Conservation (phyloP, 495 filamentous ascomycete genomes). For the Xylaria longipes region DNA sequence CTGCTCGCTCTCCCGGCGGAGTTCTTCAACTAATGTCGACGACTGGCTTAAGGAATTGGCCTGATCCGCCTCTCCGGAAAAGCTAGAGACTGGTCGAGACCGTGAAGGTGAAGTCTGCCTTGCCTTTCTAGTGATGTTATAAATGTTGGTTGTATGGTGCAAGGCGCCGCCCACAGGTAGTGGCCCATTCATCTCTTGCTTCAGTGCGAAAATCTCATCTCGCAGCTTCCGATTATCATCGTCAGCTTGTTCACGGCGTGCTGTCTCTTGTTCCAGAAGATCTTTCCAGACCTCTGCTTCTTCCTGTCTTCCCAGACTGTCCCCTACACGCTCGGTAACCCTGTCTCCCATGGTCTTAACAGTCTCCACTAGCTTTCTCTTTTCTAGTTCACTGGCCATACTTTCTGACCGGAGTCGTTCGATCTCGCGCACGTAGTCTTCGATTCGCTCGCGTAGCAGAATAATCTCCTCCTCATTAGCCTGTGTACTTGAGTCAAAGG, state of each 20-base stretch:
- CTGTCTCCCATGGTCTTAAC: slow-evolving; percentile 74
- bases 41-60: slow-evolving; percentile 62
- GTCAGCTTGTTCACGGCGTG: slow-evolving; percentile 86
- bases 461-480: slow-evolving; percentile 84
- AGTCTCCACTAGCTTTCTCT: slow-evolving; percentile 79
- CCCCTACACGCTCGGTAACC: slow-evolving; percentile 60
- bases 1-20: slow-evolving; percentile 70
- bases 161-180: slow-evolving; percentile 42
- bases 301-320: slow-evolving; percentile 77
- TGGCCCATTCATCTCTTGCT: slow-evolving; percentile 61
- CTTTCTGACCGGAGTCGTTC: slow-evolving; percentile 80
- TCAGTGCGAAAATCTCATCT: slow-evolving; percentile 80
- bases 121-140: slow-evolving; percentile 65
- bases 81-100: slow-evolving; percentile 68
- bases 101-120: slow-evolving; percentile 63
- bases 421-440: slow-evolving; percentile 81
- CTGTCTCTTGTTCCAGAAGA: slow-evolving; percentile 90
- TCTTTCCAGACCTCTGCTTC: slow-evolving; percentile 95
- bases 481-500: slow-evolving; percentile 65
- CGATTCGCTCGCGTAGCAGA: slow-evolving; percentile 81
- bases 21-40: slow-evolving; percentile 71
- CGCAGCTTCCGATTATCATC: slow-evolving; percentile 84
- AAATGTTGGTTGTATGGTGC: slow-evolving; percentile 65
- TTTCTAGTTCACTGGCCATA: slow-evolving; percentile 77
- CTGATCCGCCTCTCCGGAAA: slow-evolving; percentile 61